Evolutionary conservation across 768 basidiomycete species (phyloP).

Genomic region (Russula vinacea): DNA sequence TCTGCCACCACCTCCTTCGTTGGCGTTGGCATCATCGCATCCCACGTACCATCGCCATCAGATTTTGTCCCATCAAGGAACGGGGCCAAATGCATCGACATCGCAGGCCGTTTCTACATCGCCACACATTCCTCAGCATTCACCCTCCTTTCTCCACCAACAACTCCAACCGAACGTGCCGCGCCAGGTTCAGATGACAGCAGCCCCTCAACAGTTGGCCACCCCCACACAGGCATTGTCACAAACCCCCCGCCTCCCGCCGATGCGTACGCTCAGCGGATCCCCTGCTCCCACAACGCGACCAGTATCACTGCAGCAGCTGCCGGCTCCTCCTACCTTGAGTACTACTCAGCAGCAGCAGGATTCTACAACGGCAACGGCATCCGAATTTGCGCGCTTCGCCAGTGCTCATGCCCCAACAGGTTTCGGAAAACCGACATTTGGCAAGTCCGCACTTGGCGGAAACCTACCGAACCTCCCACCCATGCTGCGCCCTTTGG

Average conservation of each 20-base stretch:
- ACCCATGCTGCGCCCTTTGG: conserved; percentile 1
- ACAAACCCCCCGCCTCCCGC: conserved; percentile 15
- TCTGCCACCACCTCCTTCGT: not conserved
- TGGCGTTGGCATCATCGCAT: not conserved
- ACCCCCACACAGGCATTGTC: not conserved
- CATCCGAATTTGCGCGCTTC: conserved; percentile 13
- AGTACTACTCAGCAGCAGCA: not conserved
- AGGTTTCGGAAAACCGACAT: not conserved
- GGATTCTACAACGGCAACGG: not conserved
- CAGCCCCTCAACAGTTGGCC: not conserved
- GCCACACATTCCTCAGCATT: not conserved
- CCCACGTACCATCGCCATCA: not conserved
- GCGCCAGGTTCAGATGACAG: not conserved
- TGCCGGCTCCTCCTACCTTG: not conserved
- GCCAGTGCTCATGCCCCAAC: conserved; percentile 5
- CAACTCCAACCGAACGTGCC: not conserved
- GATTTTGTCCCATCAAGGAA: not conserved
- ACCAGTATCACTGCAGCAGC: not conserved
- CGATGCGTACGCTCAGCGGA: conserved; percentile 22
- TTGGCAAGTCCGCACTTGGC: conserved; percentile 6
- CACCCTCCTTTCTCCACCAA: conserved; percentile 3
- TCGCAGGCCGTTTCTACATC: not conserved
- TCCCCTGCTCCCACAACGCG: not conserved
- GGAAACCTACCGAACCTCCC: not conserved
- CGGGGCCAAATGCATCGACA: not conserved